These are phyloP conservation scores for Logfia minima DNA, from an alignment of 129 eudicot species.

Conservation along the genomic window DNA sequence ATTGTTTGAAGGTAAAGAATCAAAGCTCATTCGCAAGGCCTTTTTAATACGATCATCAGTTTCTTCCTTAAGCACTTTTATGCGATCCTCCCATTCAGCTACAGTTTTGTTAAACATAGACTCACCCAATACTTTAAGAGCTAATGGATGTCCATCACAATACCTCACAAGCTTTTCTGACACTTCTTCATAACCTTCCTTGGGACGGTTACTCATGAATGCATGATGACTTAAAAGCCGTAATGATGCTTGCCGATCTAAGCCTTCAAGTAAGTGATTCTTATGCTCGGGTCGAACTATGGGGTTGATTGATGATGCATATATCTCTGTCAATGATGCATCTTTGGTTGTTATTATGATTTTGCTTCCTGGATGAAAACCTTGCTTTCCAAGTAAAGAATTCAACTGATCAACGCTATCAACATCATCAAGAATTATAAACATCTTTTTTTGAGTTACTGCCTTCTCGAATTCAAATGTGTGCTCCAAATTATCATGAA, in stretches of 20 bases:
- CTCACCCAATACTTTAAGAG: not conserved
- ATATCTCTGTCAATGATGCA: no score
- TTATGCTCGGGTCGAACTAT: not conserved
- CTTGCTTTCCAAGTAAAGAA: not conserved
- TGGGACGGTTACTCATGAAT: not conserved
- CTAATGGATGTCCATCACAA: not conserved
- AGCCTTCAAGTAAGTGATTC: not conserved
- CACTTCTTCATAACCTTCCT: not conserved
- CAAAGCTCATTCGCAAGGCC: not conserved
- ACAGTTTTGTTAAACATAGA: not conserved
- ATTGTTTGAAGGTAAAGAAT: not conserved
- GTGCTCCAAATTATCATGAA: not conserved
- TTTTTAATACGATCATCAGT: not conserved
- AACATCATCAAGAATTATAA: conserved; percentile 15
- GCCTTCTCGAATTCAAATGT: not conserved
- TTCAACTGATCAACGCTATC: not conserved
- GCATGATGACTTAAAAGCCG: not conserved
- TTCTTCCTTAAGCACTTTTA: not conserved
- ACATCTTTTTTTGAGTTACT: not conserved
- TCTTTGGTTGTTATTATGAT: not conserved
- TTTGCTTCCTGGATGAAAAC: not conserved
- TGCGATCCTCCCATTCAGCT: not conserved
- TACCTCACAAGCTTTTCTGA: not conserved
- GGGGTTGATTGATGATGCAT: no score
- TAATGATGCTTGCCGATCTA: not conserved